Evolutionary conservation across 169 alveolate species (phyloP).

Genomic region (Eimeria praecox): DNA sequence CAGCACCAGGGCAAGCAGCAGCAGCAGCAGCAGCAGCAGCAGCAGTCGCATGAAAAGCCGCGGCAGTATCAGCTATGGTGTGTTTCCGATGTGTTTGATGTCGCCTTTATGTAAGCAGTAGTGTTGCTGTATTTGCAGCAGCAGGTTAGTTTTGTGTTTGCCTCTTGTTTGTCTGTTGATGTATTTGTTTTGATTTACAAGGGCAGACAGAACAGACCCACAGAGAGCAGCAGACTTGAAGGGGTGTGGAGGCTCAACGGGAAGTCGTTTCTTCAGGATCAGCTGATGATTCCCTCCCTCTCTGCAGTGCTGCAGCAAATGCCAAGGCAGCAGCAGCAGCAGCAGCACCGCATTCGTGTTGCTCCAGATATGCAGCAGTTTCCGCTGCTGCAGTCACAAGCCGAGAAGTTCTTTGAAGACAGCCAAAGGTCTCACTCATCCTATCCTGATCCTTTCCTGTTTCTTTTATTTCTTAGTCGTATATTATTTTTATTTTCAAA

Average conservation of each 20-base stretch:
- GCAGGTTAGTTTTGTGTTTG: too few species aligned
- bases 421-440: neutral
- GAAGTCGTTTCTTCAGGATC: neutral
- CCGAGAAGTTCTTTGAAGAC: neutral
- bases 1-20: neutral
- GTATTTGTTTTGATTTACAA: too few species aligned
- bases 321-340: conserved; percentile 19
- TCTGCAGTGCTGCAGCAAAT: conserved; percentile 11
- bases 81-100: neutral
- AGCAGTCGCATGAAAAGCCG: neutral
- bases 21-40: neutral
- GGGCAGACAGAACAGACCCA: neutral
- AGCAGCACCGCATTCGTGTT: neutral
- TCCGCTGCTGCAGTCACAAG: conserved; percentile 12
- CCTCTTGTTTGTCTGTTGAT: too few species aligned
- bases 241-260: neutral
- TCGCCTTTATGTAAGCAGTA: too few species aligned
- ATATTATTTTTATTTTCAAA: too few species aligned
- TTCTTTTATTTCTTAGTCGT: neutral
- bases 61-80: neutral
- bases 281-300: neutral
- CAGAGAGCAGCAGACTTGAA: conserved; percentile 5
- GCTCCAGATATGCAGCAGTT: conserved; percentile 21
- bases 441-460: neutral
- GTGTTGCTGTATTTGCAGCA: neutral